Evolutionary conservation across 1,139 yeast species (phyloP).

Genomic region (Waltiozyma sp.): DNA sequence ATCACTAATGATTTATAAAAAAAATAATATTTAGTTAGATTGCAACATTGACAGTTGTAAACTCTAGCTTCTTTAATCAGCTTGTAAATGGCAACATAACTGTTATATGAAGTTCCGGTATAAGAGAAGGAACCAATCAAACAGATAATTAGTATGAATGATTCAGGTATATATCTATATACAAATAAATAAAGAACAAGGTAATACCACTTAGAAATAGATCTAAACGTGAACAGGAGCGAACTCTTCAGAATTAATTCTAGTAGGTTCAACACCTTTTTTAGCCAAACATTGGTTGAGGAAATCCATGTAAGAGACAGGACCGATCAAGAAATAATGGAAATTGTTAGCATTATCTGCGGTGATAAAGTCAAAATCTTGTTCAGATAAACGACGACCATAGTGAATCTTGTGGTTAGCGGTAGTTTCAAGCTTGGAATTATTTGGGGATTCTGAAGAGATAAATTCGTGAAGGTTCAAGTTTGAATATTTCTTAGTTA

Average conservation of each 20-base stretch:
- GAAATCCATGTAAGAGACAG: slow-evolving; percentile 11
- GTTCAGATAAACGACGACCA: slow-evolving; percentile 3
- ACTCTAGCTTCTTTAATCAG: too few relatives aligned
- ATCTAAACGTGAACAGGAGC: slow-evolving; percentile 12
- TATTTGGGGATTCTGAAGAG: background rate
- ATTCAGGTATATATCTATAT: too few relatives aligned
- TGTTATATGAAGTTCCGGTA: too few relatives aligned
- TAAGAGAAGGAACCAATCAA: too few relatives aligned
- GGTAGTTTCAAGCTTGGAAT: background rate
- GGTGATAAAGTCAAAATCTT: slow-evolving; percentile 6
- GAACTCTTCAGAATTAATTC: slow-evolving; percentile 15
- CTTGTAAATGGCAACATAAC: too few relatives aligned
- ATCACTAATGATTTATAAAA: too few relatives aligned
- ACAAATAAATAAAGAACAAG: too few relatives aligned
- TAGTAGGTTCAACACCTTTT: slow-evolving; percentile 6
- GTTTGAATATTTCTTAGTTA: slow-evolving; percentile 7
- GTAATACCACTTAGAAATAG: background rate
- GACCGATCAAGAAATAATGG: slow-evolving; percentile 14
- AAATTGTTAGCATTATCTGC: slow-evolving; percentile 2
- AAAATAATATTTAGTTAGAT: too few relatives aligned
- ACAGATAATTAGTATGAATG: too few relatives aligned
- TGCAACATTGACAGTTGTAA: too few relatives aligned
- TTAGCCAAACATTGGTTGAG: slow-evolving; percentile 3
- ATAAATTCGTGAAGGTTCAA: slow-evolving; percentile 11
- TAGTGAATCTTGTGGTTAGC: slow-evolving; percentile 3